A percentile compares a stretch with the other conserved stretches of the same genome.
Conservation (phyloP, 345 rosid species). For the Salix exigua region DNA sequence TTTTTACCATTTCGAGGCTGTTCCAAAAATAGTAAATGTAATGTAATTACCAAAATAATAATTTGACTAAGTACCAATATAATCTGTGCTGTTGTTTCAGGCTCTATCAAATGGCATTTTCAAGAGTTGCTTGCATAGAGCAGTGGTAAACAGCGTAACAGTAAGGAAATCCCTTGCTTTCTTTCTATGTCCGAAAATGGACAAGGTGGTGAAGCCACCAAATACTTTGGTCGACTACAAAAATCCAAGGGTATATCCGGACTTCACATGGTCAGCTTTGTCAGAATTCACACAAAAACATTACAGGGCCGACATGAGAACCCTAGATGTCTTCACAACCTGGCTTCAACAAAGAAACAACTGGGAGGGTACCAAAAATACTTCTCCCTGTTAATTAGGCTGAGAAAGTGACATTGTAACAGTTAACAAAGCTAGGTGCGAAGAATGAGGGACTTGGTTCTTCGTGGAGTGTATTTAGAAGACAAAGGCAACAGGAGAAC, state of each 20-base stretch:
- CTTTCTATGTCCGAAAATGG: slow-evolving; percentile 77
- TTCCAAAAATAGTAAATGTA: background rate
- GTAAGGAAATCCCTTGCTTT: slow-evolving; percentile 90
- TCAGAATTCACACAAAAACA: slow-evolving; percentile 80
- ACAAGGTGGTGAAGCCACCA: slow-evolving; percentile 81
- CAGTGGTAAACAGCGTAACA: slow-evolving; percentile 70
- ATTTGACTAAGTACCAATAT: background rate
- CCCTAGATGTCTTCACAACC: slow-evolving; percentile 54
- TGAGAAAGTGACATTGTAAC: slow-evolving; percentile 15
- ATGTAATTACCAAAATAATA: background rate
- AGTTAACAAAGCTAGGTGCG: background rate
- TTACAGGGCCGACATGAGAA: slow-evolving; percentile 85
- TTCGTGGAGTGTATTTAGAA: background rate
- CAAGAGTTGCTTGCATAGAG: slow-evolving; percentile 94
- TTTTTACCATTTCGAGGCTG: background rate
- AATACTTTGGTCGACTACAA: slow-evolving; percentile 42
- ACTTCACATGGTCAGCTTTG: slow-evolving; percentile 70
- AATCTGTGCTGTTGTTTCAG: slow-evolving; percentile 31
- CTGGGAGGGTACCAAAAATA: background rate
- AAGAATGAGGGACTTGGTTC: background rate
- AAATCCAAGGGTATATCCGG: slow-evolving; percentile 68
- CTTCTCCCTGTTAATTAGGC: slow-evolving; percentile 1
- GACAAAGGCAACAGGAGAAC: slow-evolving; percentile 13
- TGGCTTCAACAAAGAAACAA: slow-evolving; percentile 46
- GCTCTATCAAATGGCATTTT: slow-evolving; percentile 81